Evolutionary conservation across 1,139 yeast genomes (phyloP).

Genomic region (Debaryomyces fabryi): DNA sequence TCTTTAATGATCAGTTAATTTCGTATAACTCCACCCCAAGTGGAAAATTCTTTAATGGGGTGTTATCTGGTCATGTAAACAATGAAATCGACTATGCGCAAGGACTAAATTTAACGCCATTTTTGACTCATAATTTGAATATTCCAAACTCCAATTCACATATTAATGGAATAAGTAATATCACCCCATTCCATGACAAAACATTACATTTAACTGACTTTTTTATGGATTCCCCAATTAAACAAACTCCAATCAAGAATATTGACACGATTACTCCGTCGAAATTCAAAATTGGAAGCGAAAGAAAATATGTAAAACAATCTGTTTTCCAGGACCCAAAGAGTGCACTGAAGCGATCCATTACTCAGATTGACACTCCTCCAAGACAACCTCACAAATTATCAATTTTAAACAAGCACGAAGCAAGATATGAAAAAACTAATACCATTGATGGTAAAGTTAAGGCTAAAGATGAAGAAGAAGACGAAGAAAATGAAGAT

Average conservation of each 20-base stretch:
- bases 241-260: slow-evolving; percentile 36
- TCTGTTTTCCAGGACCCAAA: slow-evolving; percentile 26
- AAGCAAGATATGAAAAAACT: slow-evolving; percentile 20
- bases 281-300: slow-evolving; percentile 34
- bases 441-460: slow-evolving; percentile 18
- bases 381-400: slow-evolving; percentile 42
- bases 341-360: slow-evolving; percentile 38
- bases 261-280: slow-evolving; percentile 49
- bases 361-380: slow-evolving; percentile 45
- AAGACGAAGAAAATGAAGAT: slow-evolving; percentile 15
- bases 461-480: slow-evolving; percentile 15
- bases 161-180: slow-evolving; percentile 24
- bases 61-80: slow-evolving; percentile 16
- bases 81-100: slow-evolving; percentile 37
- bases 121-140: slow-evolving; percentile 42
- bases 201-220: slow-evolving; percentile 47
- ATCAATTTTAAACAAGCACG: slow-evolving; percentile 19
- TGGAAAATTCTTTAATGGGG: slow-evolving; percentile 26
- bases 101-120: slow-evolving; percentile 49
- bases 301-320: slow-evolving; percentile 20
- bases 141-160: slow-evolving; percentile 20
- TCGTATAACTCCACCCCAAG: slow-evolving; percentile 44
- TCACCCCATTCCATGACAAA: slow-evolving; percentile 51
- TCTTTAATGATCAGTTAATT: slow-evolving; percentile 38
- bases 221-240: slow-evolving; percentile 49